Base-by-base conservation (phyloP, 2,329 filamentous ascomycete genomes). In the Microsporum ferrugineum region DNA sequence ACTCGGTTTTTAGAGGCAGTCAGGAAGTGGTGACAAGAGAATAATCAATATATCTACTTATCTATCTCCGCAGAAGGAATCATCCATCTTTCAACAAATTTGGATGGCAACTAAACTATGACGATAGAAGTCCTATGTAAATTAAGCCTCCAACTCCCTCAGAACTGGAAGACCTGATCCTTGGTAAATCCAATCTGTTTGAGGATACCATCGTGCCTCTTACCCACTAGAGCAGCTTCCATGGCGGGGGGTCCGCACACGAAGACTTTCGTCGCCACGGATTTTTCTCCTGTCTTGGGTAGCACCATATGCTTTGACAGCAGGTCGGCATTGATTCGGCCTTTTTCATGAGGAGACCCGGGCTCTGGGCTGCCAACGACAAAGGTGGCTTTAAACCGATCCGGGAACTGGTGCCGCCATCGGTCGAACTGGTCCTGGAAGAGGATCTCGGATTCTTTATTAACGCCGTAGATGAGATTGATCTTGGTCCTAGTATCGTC, bases 231-330 rank as follows among this genome's bases (percentile, higher is more conserved):
- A 2, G 68, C 66, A 36, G 75, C 75, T 70, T 88, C 83, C 84
- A 89, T 88, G 0, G 78, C 77, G 1, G 85, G 84, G 17, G 87
- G 87, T 0, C 87, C 86, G 68, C 85, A 88, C 0, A 89, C 76
- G 67, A 88, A 85, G 0, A 89, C 82, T 71, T 86, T 86, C 36
- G 36, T 39, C 36, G 36, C 36, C 1, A 75, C 61, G 3, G 64
- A 76, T 34, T 78, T 73, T 63, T 73, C 72, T 63, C 63, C 67
- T 2, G 71, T 67, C n/a, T 66, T 68, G 5, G 76, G 69, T 4
- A 74, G 71, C 10, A 82, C 69, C n/a, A 75, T 76, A 64, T 82
- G 76, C 63, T 77, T 71, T 39, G 36, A 39, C 62, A 89, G 67
- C 38, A 88, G 66, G 61, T 80, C 76, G 68, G 77, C 79, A 1